Base-by-base conservation (phyloP, 2,329 filamentous ascomycete species). In the Trichophyton simii region DNA sequence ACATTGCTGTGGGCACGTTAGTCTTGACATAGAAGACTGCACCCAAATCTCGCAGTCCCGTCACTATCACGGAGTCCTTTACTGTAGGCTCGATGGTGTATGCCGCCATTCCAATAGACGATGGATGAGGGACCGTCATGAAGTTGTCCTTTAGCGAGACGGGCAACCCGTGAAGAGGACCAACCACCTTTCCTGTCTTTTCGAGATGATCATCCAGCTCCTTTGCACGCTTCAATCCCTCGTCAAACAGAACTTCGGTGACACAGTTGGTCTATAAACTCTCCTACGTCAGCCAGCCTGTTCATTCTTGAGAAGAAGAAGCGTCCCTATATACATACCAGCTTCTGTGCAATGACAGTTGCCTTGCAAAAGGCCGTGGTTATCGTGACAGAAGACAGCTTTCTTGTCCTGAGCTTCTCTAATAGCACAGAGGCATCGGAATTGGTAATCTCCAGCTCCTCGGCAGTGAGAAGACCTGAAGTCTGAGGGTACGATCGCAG, bases 391-490 rank as follows among this genome's bases (percentile, higher is more conserved):
- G 64, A 66, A 6, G 63, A 63, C 50, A 44, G 67, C 66, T 8
- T 72, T 44, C 71, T 71, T 13, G 65, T 64, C 61, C 65, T 68
- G 52, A 76, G 72, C 41, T 73, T 73, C 13, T 68, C 50, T 1
- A 75, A 63, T 34, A 76, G 75, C 3, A 67, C 68, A 15, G 69
- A 67, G 6, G 73, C 72, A 58, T 72, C 68, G 1, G 69, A 66
- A 60, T 75, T 68, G 55, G 81, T 79, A 55, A 83, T 81, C 22
- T 78, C 75, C 68, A 82, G 66, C 65, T 83, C 81, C 22, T 72
- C 65, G n/a, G 64, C 50, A 18, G 74, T 82, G 64, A 87, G 83
- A 77, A 84, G 83, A 2, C 82, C 83, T 1, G 83, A 87, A 67
- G 66, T 64, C 18, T 57, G 60, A 18, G 63, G 63, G 34, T 59